Conservation (phyloP, 371 early-diverging fungal genomes). For the Mortierella sp. region DNA sequence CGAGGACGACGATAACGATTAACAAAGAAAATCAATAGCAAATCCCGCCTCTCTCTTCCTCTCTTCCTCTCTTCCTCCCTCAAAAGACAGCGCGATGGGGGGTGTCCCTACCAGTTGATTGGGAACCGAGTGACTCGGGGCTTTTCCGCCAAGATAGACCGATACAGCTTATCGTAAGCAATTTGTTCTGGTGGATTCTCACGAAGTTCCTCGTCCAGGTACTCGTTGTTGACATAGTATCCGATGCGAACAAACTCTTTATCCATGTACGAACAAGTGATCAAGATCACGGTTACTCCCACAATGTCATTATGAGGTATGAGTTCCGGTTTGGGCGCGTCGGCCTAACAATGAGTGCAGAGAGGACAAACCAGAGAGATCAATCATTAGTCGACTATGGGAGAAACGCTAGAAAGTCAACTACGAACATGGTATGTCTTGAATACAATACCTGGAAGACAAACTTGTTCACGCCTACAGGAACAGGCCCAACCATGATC, state of each 20-base stretch:
- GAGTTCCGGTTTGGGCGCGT: slow-evolving; percentile 74
- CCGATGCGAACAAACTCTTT: slow-evolving; percentile 96
- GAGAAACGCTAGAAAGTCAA: too few relatives aligned
- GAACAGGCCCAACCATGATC: slow-evolving; percentile 96
- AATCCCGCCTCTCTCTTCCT: too few relatives aligned
- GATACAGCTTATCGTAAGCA: slow-evolving; percentile 75
- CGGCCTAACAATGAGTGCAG: slow-evolving; percentile 58
- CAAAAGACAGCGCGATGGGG: too few relatives aligned
- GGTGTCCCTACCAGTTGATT: slow-evolving; percentile 78
- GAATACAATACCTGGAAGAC: slow-evolving; percentile 86
- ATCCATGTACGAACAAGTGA: slow-evolving; percentile 89
- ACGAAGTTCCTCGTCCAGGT: slow-evolving; percentile 78
- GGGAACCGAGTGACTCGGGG: slow-evolving; percentile 92
- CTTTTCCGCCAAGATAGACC: slow-evolving; percentile 92
- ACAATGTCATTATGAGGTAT: slow-evolving; percentile 85
- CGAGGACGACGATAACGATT: too few relatives aligned
- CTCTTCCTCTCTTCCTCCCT: too few relatives aligned
- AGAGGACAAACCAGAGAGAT: too few relatives aligned
- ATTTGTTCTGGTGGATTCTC: slow-evolving; percentile 75
- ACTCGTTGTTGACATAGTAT: slow-evolving; percentile 96
- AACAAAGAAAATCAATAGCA: slow-evolving; percentile 4
- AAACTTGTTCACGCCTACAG: slow-evolving; percentile 96
- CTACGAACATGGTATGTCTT: too few relatives aligned
- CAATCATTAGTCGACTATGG: too few relatives aligned
- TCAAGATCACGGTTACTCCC: slow-evolving; percentile 90